Percentiles rank a stretch among this genome's conserved stretches.
Evolutionary conservation across 2,329 filamentous ascomycete species (phyloP).

Genomic region (Gnomoniopsis sp.): DNA sequence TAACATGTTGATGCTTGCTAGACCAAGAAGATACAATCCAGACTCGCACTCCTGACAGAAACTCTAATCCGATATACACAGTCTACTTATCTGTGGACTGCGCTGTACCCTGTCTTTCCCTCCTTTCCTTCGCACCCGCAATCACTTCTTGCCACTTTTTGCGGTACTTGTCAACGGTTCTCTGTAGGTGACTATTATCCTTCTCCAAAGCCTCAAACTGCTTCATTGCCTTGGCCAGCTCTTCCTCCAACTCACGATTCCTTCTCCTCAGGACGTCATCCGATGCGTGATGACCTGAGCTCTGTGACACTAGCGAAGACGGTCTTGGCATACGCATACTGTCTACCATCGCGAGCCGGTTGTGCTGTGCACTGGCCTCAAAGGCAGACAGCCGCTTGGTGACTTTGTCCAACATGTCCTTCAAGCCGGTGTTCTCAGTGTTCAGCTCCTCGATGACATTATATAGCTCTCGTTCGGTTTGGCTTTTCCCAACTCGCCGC

Average conservation of each 20-base stretch:
- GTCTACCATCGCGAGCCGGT: conserved; percentile 80
- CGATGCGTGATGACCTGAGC: conserved; percentile 30
- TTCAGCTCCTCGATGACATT: conserved; percentile 85
- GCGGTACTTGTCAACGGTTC: conserved; percentile 55
- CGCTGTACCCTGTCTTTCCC: conserved; percentile 40
- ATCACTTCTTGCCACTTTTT: conserved; percentile 61
- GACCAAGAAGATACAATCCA: neutral
- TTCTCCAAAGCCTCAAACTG: conserved; percentile 66
- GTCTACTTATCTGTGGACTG: conserved; percentile 14
- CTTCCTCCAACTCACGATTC: conserved; percentile 65
- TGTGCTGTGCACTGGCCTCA: conserved; percentile 86
- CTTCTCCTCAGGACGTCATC: conserved; percentile 46
- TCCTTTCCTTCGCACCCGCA: conserved; percentile 56
- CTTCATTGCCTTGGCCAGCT: conserved; percentile 53
- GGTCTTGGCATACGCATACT: conserved; percentile 66
- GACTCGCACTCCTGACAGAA: neutral
- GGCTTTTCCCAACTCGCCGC: conserved; percentile 37
- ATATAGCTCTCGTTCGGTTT: conserved; percentile 41
- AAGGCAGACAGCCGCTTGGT: conserved; percentile 88
- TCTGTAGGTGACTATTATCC: conserved; percentile 53
- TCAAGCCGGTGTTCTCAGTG: conserved; percentile 82
- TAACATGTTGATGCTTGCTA: neutral
- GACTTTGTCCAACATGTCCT: conserved; percentile 80
- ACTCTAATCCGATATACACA: neutral
- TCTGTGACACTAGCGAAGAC: conserved; percentile 44